phyloP scores from a whole-genome alignment of 345 rosid species.

The Lumnitzera littorea region DNA sequence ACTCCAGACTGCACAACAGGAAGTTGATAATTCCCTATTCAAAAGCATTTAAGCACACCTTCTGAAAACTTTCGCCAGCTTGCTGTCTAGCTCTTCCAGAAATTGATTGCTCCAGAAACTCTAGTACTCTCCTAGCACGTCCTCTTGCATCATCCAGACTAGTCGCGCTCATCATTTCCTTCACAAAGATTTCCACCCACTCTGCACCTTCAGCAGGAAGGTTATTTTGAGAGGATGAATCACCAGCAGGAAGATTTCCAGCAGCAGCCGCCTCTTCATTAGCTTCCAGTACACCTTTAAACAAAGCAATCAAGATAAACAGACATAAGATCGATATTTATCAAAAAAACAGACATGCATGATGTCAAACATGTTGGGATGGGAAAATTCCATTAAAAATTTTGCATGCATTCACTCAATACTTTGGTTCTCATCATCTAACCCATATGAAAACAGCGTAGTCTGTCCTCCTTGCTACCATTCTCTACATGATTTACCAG shows the following conservation, averaged over 20 bases:
- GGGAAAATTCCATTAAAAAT: no score
- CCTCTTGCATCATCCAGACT: constrained; percentile 62
- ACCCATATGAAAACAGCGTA: no score
- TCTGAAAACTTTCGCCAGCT: constrained; percentile 35
- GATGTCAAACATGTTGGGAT: no score
- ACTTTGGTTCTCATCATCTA: no score
- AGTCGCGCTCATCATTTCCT: constrained; percentile 49
- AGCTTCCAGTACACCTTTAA: not conserved
- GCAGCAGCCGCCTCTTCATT: constrained; percentile 20
- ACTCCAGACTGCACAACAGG: no score
- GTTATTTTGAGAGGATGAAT: constrained; percentile 10
- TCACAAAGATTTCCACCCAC: constrained; percentile 79
- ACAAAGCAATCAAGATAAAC: not conserved
- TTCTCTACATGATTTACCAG: no score
- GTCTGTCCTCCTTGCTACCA: no score
- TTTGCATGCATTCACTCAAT: no score
- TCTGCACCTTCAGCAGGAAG: constrained; percentile 48
- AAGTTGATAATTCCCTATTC: no score
- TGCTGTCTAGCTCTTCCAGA: constrained; percentile 37
- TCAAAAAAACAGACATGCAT: no score
- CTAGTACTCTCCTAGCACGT: constrained; percentile 61
- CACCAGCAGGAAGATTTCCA: constrained; percentile 2
- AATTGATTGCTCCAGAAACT: constrained; percentile 61
- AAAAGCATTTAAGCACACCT: constrained; percentile 31
- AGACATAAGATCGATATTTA: not conserved